A percentile compares a stretch with the other conserved stretches of the same genome.
Conservation (phyloP, 2,329 filamentous ascomycete species). For the Colletotrichum falcatum region DNA sequence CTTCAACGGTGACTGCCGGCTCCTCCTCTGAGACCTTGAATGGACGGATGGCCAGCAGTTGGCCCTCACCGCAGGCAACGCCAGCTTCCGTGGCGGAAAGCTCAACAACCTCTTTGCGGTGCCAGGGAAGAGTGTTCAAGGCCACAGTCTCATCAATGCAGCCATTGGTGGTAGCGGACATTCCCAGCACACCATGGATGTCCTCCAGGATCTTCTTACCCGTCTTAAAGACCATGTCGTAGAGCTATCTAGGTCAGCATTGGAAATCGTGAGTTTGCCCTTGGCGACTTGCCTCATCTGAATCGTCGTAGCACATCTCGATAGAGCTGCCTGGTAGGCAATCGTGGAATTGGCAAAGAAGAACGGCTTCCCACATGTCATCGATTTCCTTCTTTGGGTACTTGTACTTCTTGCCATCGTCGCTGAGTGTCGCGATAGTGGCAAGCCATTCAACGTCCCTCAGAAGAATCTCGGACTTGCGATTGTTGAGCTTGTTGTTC, state of each 20-base stretch:
- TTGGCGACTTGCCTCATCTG: constrained; percentile 71
- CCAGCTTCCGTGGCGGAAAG: constrained; percentile 66
- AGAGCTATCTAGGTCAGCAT: constrained; percentile 66
- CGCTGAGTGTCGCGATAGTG: constrained; percentile 83
- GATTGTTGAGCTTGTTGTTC: constrained; percentile 96
- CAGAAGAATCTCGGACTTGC: constrained; percentile 85
- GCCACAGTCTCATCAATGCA: constrained; percentile 67
- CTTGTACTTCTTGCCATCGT: constrained; percentile 74
- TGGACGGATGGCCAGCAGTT: constrained; percentile 61
- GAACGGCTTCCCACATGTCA: constrained; percentile 91
- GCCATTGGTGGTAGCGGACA: constrained; percentile 59
- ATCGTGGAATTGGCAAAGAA: constrained; percentile 98
- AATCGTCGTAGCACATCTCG: constrained; percentile 98
- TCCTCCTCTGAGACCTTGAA: constrained; percentile 60
- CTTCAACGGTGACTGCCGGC: constrained; percentile 64
- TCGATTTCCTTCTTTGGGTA: constrained; percentile 97
- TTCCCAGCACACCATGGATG: constrained; percentile 74
- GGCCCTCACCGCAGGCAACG: constrained; percentile 68
- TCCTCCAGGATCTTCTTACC: constrained; percentile 79
- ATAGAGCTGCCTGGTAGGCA: constrained; percentile 95
- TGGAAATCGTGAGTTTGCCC: neutral
- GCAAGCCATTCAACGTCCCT: constrained; percentile 90
- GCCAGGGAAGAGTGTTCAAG: constrained; percentile 90
- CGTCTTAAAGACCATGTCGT: constrained; percentile 83
- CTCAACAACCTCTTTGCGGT: constrained; percentile 78